A percentile compares a stretch with the other conserved stretches of the same genome.
Conservation (phyloP, 1,284 basidiomycete species). For the Acaromyces ingoldii region DNA sequence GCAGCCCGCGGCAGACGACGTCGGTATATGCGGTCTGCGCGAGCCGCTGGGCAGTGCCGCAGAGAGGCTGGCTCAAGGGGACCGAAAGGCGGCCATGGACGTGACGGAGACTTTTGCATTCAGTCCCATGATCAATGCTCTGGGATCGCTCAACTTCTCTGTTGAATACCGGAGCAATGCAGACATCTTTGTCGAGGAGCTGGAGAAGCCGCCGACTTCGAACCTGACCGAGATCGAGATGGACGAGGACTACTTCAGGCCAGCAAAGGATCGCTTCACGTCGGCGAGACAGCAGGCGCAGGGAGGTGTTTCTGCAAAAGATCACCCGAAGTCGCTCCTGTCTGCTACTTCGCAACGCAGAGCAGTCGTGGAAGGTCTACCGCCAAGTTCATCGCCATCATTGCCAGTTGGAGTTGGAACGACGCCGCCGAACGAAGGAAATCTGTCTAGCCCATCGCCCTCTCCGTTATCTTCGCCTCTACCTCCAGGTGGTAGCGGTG, state of each 20-base stretch:
- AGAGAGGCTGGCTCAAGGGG: not conserved
- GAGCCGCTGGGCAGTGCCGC: not conserved
- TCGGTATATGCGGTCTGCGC: not conserved
- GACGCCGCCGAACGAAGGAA: not conserved
- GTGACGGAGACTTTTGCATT: constrained; percentile 12
- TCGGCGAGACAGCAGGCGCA: not conserved
- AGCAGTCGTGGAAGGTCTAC: not conserved
- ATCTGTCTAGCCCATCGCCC: too few relatives aligned
- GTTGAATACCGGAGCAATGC: constrained; percentile 27
- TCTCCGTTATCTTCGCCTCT: too few relatives aligned
- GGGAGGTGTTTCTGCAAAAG: not conserved
- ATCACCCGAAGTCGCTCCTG: not conserved
- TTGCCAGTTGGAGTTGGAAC: not conserved
- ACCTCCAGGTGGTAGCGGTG: too few relatives aligned
- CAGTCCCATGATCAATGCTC: constrained; percentile 12
- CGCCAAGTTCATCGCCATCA: not conserved
- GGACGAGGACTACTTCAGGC: constrained; percentile 37
- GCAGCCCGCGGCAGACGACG: not conserved
- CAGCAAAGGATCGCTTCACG: too few relatives aligned
- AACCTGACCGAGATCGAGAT: constrained; percentile 19
- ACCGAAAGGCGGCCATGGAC: not conserved
- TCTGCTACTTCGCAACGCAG: not conserved
- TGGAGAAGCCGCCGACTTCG: constrained; percentile 9
- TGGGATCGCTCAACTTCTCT: constrained; percentile 20
- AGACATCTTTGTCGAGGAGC: constrained; percentile 26